These are phyloP conservation scores for Larix sibirica DNA, from an alignment of 83 land plant species.

Conservation along the genomic window DNA sequence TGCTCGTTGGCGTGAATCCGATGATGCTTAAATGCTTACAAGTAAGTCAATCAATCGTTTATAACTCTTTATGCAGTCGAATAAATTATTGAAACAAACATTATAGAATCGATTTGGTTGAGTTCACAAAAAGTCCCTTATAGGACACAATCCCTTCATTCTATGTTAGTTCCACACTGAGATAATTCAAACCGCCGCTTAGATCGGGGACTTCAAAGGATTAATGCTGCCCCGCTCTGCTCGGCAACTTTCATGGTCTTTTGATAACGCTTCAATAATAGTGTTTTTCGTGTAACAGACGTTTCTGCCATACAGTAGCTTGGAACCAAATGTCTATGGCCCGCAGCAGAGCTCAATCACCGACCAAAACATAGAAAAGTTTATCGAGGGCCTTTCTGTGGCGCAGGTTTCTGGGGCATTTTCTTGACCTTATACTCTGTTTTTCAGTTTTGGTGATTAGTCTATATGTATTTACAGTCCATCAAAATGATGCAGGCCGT, in stretches of 20 bases:
- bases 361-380: conserved; percentile 36
- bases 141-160: too few species aligned
- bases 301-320: conserved; percentile 66
- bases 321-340: conserved; percentile 66
- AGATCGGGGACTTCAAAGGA: too few species aligned
- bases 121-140: too few species aligned
- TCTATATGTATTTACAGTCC: not conserved
- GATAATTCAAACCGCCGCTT: too few species aligned
- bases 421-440: conserved; percentile 26
- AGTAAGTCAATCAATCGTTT: not conserved
- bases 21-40: conserved; percentile 1
- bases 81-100: not conserved
- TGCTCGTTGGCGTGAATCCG: conserved; percentile 25
- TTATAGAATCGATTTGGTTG: too few species aligned
- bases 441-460: not conserved
- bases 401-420: conserved; percentile 53
- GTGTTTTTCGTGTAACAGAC: conserved; percentile 28
- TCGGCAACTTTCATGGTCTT: too few species aligned
- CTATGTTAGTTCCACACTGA: too few species aligned
- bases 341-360: conserved; percentile 72
- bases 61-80: too few species aligned
- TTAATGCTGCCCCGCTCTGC: too few species aligned
- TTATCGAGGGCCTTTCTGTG: conserved; percentile 63
- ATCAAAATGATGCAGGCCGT: conserved; percentile 48
- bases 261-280: too few species aligned